Conservation (phyloP, 148 eudicot genomes). For the Arctostaphylos glauca region DNA sequence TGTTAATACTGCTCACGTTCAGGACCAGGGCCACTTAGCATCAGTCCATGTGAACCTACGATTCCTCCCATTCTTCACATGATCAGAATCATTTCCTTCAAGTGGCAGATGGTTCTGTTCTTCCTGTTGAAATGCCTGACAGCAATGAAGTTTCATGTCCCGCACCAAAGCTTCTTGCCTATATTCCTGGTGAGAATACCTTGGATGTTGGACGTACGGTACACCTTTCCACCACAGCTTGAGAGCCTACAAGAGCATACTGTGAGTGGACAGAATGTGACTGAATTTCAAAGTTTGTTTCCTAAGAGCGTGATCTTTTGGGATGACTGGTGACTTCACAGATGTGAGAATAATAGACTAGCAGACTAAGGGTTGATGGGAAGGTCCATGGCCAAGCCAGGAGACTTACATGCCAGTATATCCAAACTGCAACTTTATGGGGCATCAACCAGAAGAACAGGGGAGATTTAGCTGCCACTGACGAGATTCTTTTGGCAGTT, state of each 20-base stretch:
- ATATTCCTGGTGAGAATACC: constrained; percentile 59
- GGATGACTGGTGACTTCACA: not conserved
- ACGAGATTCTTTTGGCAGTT: constrained; percentile 60
- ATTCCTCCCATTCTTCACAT: constrained; percentile 6
- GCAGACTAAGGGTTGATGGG: not conserved
- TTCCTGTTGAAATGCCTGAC: constrained; percentile 21
- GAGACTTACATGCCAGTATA: constrained; percentile 93
- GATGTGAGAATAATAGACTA: not conserved
- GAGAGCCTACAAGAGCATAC: constrained; percentile 56
- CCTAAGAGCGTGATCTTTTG: not conserved
- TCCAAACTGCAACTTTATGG: constrained; percentile 91
- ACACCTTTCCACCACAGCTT: constrained; percentile 94
- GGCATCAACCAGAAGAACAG: constrained; percentile 95
- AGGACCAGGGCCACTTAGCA: constrained; percentile 95
- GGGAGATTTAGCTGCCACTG: constrained; percentile 36
- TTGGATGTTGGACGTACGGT: constrained; percentile 74
- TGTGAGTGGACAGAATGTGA: not conserved
- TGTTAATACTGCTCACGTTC: constrained; percentile 17
- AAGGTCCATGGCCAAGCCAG: not conserved
- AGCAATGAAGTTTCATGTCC: constrained; percentile 44
- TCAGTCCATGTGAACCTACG: constrained; percentile 69
- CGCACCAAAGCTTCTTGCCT: constrained; percentile 61
- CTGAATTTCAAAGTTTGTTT: not conserved
- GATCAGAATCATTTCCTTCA: constrained; percentile 22
- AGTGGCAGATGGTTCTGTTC: constrained; percentile 13